These are phyloP conservation scores for Ophiognomonia clavigignenti-juglandacearum DNA, from an alignment of 2,329 filamentous ascomycete genomes.

Conservation along the genomic window DNA sequence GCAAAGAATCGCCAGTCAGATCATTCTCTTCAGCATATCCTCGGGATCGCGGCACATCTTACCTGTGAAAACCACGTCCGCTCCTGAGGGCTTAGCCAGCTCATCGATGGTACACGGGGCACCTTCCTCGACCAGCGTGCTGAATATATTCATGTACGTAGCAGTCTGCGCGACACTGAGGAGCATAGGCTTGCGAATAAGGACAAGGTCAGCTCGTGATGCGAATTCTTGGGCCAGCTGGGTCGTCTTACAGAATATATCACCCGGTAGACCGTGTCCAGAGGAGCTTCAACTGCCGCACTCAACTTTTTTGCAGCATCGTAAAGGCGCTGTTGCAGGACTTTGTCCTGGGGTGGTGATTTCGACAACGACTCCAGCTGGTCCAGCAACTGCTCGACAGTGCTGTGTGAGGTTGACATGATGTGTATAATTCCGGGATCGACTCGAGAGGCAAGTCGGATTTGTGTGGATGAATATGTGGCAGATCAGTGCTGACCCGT, in stretches of 20 bases:
- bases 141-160: conserved; percentile 7
- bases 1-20: neutral
- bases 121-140: conserved; percentile 1
- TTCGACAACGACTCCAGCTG: conserved; percentile 3
- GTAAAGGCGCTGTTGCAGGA: neutral
- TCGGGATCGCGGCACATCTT: neutral
- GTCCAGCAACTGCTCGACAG: neutral
- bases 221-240: neutral
- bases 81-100: neutral
- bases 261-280: conserved; percentile 3
- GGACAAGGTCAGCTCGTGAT: neutral
- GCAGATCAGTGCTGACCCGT: no score
- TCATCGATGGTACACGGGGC: neutral
- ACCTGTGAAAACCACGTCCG: conserved; percentile 3
- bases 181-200: conserved; percentile 4
- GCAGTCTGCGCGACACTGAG: conserved; percentile 5
- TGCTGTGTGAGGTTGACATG: neutral
- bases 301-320: neutral
- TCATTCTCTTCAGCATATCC: neutral
- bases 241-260: neutral
- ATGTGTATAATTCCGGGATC: neutral
- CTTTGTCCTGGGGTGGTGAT: neutral
- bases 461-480: neutral
- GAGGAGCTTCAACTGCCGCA: neutral
- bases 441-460: neutral